These are phyloP conservation scores for Penicillium capsulatum DNA, from an alignment of 2,329 filamentous ascomycete genomes.

Conservation along the genomic window DNA sequence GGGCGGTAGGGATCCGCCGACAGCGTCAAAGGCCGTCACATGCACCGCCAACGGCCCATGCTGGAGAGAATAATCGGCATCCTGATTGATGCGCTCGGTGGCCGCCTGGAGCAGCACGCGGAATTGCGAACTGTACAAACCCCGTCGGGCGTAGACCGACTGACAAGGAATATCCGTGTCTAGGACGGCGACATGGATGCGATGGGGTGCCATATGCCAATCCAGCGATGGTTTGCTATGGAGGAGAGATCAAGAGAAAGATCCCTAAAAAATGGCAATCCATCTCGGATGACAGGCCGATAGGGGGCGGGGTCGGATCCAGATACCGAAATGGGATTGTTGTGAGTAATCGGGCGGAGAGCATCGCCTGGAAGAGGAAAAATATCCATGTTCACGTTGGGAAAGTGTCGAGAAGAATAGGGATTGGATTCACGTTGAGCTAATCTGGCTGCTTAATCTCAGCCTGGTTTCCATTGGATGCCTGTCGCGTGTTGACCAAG, in stretches of 20 bases:
- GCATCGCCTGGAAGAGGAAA: conserved; percentile 14
- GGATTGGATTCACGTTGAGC: too few relatives aligned
- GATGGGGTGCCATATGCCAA: conserved; percentile 16
- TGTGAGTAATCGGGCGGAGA: conserved; percentile 20
- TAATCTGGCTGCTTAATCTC: too few relatives aligned
- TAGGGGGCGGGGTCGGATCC: conserved; percentile 13
- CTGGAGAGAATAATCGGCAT: conserved; percentile 2
- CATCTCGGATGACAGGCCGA: neutral
- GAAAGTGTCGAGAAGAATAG: too few relatives aligned
- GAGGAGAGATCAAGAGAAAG: too few relatives aligned
- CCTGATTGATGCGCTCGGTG: conserved; percentile 24
- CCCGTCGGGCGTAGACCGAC: conserved; percentile 29
- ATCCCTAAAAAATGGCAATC: neutral
- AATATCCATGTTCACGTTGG: conserved; percentile 12
- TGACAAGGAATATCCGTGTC: conserved; percentile 37
- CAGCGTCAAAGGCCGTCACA: conserved; percentile 33
- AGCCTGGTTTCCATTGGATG: too few relatives aligned
- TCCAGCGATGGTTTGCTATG: too few relatives aligned
- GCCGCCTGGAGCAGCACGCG: conserved; percentile 30
- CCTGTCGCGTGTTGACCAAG: too few relatives aligned
- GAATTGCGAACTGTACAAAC: conserved; percentile 38
- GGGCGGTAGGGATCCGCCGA: conserved; percentile 28
- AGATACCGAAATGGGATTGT: conserved; percentile 18
- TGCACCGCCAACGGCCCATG: conserved; percentile 20
- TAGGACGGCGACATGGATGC: conserved; percentile 35